Evolutionary conservation across 2,329 filamentous ascomycete genomes (phyloP).

Genomic region (Aschersonia sp.): DNA sequence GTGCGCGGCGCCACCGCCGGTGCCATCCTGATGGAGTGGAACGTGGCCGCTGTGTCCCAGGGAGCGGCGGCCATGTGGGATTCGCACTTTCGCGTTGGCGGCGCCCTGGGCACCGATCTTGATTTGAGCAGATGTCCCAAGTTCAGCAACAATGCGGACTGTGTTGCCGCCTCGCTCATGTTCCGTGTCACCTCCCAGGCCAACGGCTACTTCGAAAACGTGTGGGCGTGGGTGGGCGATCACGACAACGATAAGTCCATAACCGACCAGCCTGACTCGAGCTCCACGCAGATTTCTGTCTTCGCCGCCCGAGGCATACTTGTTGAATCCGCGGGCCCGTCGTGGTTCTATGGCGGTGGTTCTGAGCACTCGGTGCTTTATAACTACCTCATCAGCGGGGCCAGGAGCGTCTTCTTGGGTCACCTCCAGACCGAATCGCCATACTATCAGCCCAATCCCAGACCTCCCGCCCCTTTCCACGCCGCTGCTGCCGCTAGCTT

Average conservation of each 20-base stretch:
- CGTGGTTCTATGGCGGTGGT: constrained; percentile 28
- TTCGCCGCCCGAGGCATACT: constrained; percentile 21
- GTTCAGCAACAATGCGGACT: constrained; percentile 31
- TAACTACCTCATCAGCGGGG: constrained; percentile 33
- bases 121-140: constrained; percentile 34
- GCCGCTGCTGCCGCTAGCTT: constrained; percentile 1
- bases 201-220: constrained; percentile 36
- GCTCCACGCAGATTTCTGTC: constrained; percentile 30
- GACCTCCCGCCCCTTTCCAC: constrained; percentile 8
- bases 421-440: constrained; percentile 57
- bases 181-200: constrained; percentile 29
- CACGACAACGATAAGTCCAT: constrained; percentile 28
- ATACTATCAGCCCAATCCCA: constrained; percentile 31
- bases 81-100: constrained; percentile 59
- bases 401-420: constrained; percentile 37
- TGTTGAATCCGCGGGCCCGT: constrained; percentile 15
- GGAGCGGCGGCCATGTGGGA: constrained; percentile 31
- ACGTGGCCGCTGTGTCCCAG: constrained; percentile 4
- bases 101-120: constrained; percentile 49
- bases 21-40: constrained; percentile 59
- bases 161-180: constrained; percentile 42
- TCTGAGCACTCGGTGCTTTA: constrained; percentile 36
- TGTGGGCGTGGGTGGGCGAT: constrained; percentile 57
- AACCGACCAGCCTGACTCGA: background rate
- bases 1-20: constrained; percentile 52